These are phyloP conservation scores for Pochonia chlamydosporia DNA, from an alignment of 2,329 filamentous ascomycete genomes.

Conservation along the genomic window DNA sequence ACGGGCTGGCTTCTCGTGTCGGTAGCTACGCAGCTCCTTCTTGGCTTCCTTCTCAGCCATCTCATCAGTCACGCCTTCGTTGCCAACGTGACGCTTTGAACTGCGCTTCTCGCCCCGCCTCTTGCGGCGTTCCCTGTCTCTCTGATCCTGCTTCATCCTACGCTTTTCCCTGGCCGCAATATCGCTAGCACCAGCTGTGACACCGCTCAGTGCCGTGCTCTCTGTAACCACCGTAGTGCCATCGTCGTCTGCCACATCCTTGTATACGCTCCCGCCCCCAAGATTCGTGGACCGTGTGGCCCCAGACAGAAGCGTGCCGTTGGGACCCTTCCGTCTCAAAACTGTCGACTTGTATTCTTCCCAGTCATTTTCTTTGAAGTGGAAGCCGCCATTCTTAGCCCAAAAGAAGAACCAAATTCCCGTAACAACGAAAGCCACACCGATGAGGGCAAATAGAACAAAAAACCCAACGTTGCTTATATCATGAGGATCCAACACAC, in stretches of 20 bases:
- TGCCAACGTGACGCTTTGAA: conserved; percentile 38
- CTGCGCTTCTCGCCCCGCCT: conserved; percentile 30
- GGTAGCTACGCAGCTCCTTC: conserved; percentile 73
- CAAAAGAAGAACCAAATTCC: conserved; percentile 98
- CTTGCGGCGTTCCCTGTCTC: conserved; percentile 32
- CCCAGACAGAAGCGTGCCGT: conserved; percentile 78
- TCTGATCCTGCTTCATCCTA: conserved; percentile 46
- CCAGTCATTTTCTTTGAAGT: conserved; percentile 83
- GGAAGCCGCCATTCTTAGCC: conserved; percentile 92
- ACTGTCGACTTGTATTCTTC: conserved; percentile 98
- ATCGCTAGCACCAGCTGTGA: conserved; percentile 53
- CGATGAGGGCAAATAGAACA: conserved; percentile 79
- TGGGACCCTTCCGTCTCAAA: conserved; percentile 78
- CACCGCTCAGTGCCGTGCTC: conserved; percentile 42
- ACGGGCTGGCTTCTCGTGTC: conserved; percentile 76
- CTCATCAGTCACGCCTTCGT: conserved; percentile 59
- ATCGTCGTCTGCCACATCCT: conserved; percentile 56
- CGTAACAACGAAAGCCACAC: conserved; percentile 65
- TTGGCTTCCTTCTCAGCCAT: conserved; percentile 57
- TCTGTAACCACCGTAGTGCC: conserved; percentile 40
- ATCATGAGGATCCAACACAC: conserved; percentile 46
- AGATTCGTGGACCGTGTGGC: conserved; percentile 78
- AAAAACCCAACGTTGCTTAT: conserved; percentile 71
- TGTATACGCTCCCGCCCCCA: conserved; percentile 82
- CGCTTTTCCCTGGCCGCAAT: conserved; percentile 49